phyloP scores from a whole-genome alignment of 1,284 basidiomycete genomes.

The Sporisorium graminicola region DNA sequence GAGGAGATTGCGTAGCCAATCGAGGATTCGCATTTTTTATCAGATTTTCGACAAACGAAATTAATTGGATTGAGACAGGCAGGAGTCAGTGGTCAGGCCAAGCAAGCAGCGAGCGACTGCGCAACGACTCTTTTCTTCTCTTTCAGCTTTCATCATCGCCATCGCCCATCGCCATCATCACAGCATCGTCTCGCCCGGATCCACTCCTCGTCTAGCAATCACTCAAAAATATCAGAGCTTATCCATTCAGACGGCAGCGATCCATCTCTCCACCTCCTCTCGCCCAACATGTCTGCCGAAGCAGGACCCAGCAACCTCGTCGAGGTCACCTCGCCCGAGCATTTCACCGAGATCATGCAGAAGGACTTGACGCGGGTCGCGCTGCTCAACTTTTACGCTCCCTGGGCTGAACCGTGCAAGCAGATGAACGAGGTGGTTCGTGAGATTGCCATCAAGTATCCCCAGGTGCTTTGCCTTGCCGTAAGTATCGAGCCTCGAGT shows the following conservation, averaged over 20 bases:
- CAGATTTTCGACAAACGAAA: conserved; percentile 17
- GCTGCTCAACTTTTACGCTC: conserved; percentile 69
- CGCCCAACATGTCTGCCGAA: conserved; percentile 21
- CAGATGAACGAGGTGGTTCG: conserved; percentile 67
- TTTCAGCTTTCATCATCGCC: neutral
- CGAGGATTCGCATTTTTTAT: conserved; percentile 16
- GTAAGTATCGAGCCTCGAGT: conserved; percentile 70
- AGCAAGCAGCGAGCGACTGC: neutral
- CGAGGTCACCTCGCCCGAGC: conserved; percentile 66
- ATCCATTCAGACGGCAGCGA: neutral
- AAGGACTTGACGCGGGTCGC: conserved; percentile 64
- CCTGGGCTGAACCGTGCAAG: conserved; percentile 69
- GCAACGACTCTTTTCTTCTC: neutral
- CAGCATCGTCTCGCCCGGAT: neutral
- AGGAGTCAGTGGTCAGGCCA: conserved; percentile 4
- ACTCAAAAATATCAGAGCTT: no score
- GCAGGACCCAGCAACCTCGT: conserved; percentile 54
- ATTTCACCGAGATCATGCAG: conserved; percentile 63
- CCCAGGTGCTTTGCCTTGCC: conserved; percentile 79
- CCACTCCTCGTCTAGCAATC: neutral
- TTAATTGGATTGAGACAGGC: neutral
- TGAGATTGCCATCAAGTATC: conserved; percentile 78
- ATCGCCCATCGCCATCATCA: neutral
- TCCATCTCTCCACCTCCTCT: neutral
- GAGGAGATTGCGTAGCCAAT: neutral